phyloP scores from a whole-genome alignment of 768 basidiomycete species.

The Phylloporus sp. region DNA sequence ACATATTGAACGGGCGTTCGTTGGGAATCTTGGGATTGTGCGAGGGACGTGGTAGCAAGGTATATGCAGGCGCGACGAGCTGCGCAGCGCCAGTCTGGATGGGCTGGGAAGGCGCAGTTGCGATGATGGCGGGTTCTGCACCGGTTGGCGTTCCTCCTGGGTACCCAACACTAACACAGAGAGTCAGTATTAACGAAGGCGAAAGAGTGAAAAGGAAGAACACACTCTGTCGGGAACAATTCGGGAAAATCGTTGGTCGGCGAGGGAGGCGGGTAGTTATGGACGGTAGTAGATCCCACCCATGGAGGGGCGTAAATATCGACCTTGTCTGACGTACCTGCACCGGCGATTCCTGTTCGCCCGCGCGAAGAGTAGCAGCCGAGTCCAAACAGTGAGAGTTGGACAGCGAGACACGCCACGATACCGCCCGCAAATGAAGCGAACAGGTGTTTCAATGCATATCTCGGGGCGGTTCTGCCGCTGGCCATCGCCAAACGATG shows the following conservation, averaged over 20 bases:
- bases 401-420: slow-evolving; percentile 44
- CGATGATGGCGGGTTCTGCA: slow-evolving; percentile 66
- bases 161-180: slow-evolving; percentile 67
- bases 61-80: slow-evolving; percentile 47
- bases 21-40: slow-evolving; percentile 1
- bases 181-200: background rate
- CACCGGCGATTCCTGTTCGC: background rate
- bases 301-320: slow-evolving; percentile 53
- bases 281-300: slow-evolving; percentile 65
- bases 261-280: slow-evolving; percentile 65
- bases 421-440: slow-evolving; percentile 53
- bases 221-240: slow-evolving; percentile 60
- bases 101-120: slow-evolving; percentile 75
- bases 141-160: slow-evolving; percentile 76
- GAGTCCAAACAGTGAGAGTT: slow-evolving; percentile 37
- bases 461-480: slow-evolving; percentile 14
- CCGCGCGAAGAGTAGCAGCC: slow-evolving; percentile 29
- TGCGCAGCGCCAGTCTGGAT: slow-evolving; percentile 65
- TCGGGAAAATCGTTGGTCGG: slow-evolving; percentile 72
- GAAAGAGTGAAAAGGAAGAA: no score
- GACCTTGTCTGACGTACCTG: slow-evolving; percentile 9
- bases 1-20: slow-evolving; percentile 50
- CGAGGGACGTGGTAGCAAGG: slow-evolving; percentile 19
- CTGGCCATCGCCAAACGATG: slow-evolving; percentile 6
- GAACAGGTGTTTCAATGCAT: slow-evolving; percentile 32